Conservation (phyloP, 2,329 filamentous ascomycete genomes). For the Ophiosphaerella narmari region DNA sequence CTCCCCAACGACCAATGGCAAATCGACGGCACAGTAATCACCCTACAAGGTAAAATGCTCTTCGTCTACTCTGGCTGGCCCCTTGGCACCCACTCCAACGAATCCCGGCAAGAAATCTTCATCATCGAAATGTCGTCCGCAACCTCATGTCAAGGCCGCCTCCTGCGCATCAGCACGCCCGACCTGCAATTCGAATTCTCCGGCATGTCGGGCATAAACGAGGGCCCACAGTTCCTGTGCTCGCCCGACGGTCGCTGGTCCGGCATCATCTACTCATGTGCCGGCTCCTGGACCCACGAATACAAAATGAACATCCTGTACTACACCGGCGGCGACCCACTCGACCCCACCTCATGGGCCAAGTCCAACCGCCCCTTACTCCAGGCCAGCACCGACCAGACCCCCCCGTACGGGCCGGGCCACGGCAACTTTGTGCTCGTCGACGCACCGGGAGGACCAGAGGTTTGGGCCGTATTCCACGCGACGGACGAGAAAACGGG, state of each 20-base stretch:
- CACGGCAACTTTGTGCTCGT: slow-evolving; percentile 53
- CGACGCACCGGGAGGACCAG: slow-evolving; percentile 37
- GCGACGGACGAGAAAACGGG: slow-evolving; percentile 53
- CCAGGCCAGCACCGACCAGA: slow-evolving; percentile 37
- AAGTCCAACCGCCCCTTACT: slow-evolving; percentile 49
- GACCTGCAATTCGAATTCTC: slow-evolving; percentile 48
- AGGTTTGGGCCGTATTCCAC: slow-evolving; percentile 52
- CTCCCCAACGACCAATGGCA: slow-evolving; percentile 53
- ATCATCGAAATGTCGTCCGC: slow-evolving; percentile 48
- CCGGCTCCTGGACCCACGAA: slow-evolving; percentile 53
- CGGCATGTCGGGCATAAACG: slow-evolving; percentile 51
- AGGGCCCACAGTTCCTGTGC: slow-evolving; percentile 49
- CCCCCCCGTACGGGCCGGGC: slow-evolving; percentile 52
- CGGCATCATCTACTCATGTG: slow-evolving; percentile 54
- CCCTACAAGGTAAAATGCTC: slow-evolving; percentile 44
- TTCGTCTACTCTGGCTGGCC: slow-evolving; percentile 56
- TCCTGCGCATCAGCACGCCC: slow-evolving; percentile 49
- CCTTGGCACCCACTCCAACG: slow-evolving; percentile 37
- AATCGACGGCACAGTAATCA: slow-evolving; percentile 54
- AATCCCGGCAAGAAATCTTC: slow-evolving; percentile 51
- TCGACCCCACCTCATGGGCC: slow-evolving; percentile 44
- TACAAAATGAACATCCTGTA: slow-evolving; percentile 55
- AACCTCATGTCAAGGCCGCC: slow-evolving; percentile 39
- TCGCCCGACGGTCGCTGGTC: slow-evolving; percentile 46
- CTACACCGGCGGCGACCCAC: slow-evolving; percentile 48